Evolutionary conservation across 73 alveolate species (phyloP).

Genomic region (Paramecium primaurelia): DNA sequence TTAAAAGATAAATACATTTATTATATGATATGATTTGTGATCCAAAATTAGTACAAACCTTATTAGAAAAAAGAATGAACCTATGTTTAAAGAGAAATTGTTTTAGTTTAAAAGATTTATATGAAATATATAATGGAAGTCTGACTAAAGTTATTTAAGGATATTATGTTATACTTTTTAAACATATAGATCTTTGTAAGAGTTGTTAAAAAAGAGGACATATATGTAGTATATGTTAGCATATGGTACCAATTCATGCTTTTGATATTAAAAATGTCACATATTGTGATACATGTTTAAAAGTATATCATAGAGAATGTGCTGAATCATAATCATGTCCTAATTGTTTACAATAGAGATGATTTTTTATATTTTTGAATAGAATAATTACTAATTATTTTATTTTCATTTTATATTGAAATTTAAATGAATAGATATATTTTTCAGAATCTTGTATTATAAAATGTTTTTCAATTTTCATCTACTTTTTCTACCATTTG

Average conservation of each 20-base stretch:
- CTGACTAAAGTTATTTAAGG: conserved; percentile 35
- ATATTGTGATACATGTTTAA: conserved; percentile 44
- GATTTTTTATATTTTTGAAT: not conserved
- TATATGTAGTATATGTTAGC: conserved; percentile 30
- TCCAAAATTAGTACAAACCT: conserved; percentile 48
- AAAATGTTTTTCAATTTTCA: not conserved
- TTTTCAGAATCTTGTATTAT: not conserved
- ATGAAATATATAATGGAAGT: conserved; percentile 57
- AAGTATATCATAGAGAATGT: conserved; percentile 51
- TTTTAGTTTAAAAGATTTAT: conserved; percentile 50
- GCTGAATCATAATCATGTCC: conserved; percentile 37
- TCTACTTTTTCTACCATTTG: not conserved
- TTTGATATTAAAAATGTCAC: conserved; percentile 56
- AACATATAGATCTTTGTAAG: conserved; percentile 47
- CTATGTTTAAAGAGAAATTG: conserved; percentile 44
- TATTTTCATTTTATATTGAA: not conserved
- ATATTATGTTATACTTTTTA: conserved; percentile 26
- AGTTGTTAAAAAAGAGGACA: conserved; percentile 54
- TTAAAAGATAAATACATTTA: conserved; percentile 50
- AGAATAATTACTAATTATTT: not conserved
- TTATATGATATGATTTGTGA: conserved; percentile 51
- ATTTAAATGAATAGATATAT: not conserved
- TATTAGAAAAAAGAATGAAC: not conserved
- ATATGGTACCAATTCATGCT: not conserved
- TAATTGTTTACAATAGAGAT: conserved; percentile 28